Percentiles rank a stretch among this genome's conserved stretches.
Evolutionary conservation across 2,329 filamentous ascomycete genomes (phyloP).

Genomic region (Cercospora beticola): DNA sequence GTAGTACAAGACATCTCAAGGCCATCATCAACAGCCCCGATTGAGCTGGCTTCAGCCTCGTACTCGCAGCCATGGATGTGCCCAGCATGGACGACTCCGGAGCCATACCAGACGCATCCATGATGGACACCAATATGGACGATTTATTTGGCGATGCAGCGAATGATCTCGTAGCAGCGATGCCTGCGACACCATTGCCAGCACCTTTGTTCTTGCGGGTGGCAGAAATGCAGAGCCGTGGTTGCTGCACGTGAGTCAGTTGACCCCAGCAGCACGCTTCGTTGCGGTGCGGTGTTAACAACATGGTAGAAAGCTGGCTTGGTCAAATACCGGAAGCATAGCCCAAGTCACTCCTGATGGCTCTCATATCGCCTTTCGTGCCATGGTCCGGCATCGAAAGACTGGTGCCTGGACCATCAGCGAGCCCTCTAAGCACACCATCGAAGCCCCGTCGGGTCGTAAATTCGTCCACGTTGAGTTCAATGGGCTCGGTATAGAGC

Average conservation of each 20-base stretch:
- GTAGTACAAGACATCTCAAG: not conserved
- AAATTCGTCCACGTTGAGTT: constrained; percentile 79
- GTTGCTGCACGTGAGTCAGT: constrained; percentile 74
- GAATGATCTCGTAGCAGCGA: constrained; percentile 53
- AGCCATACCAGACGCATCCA: constrained; percentile 24
- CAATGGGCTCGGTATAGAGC: constrained; percentile 73
- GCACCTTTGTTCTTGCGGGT: constrained; percentile 68
- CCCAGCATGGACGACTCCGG: constrained; percentile 22
- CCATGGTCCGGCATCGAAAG: constrained; percentile 66
- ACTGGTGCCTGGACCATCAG: constrained; percentile 75
- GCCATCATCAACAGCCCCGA: not conserved
- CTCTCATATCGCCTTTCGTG: constrained; percentile 67
- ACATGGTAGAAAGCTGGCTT: constrained; percentile 68
- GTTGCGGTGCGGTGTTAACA: constrained; percentile 11
- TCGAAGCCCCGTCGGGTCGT: constrained; percentile 61
- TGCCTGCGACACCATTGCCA: constrained; percentile 52
- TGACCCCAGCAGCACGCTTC: not conserved
- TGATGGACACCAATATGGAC: constrained; percentile 49
- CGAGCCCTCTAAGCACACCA: constrained; percentile 65
- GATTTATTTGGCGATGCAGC: constrained; percentile 71
- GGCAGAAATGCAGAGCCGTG: constrained; percentile 71
- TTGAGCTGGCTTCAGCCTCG: not conserved
- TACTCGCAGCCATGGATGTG: constrained; percentile 18
- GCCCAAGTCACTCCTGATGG: constrained; percentile 76
- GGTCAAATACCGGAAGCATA: constrained; percentile 85